Percentiles rank a stretch among this genome's conserved stretches.
Conservation (phyloP, 2,329 filamentous ascomycete species). For the Rasamsonia emersonii region DNA sequence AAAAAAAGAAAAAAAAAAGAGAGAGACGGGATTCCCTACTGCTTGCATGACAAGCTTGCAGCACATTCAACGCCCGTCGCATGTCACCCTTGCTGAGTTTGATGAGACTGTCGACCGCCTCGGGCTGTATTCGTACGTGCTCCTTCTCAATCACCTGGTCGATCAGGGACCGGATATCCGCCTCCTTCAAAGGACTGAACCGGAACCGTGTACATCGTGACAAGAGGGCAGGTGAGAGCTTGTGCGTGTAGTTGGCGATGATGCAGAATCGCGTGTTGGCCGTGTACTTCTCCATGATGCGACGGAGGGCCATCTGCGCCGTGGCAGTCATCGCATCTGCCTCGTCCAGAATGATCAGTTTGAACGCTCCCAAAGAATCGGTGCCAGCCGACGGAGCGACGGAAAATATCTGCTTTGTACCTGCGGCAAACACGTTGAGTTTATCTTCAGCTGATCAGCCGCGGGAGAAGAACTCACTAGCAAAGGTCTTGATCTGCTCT, state of each 20-base stretch:
- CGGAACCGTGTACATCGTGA: constrained; percentile 91
- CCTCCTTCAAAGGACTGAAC: constrained; percentile 86
- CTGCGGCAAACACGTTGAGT: constrained; percentile 14
- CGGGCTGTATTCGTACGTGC: constrained; percentile 68
- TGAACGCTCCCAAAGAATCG: constrained; percentile 62
- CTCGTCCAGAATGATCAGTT: constrained; percentile 95
- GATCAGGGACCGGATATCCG: constrained; percentile 74
- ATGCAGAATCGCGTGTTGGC: constrained; percentile 96
- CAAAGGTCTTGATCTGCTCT: constrained; percentile 99
- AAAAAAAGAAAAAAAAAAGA: not conserved
- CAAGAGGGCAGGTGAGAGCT: constrained; percentile 83
- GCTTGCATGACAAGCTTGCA: constrained; percentile 93
- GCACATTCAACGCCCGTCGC: constrained; percentile 85
- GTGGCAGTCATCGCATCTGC: constrained; percentile 99
- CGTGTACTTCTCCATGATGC: constrained; percentile 99
- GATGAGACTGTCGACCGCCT: constrained; percentile 76
- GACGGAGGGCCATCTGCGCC: constrained; percentile 89
- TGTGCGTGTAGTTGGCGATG: constrained; percentile 98
- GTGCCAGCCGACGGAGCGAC: constrained; percentile 41
- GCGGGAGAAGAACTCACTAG: constrained; percentile 44
- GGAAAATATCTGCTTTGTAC: constrained; percentile 94
- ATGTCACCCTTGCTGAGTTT: constrained; percentile 90
- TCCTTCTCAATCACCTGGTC: constrained; percentile 87
- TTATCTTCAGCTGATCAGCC: not conserved
- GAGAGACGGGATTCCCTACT: constrained; percentile 47